Conservation (phyloP, 805 yeast species). For the Schwanniomyces sp. region DNA sequence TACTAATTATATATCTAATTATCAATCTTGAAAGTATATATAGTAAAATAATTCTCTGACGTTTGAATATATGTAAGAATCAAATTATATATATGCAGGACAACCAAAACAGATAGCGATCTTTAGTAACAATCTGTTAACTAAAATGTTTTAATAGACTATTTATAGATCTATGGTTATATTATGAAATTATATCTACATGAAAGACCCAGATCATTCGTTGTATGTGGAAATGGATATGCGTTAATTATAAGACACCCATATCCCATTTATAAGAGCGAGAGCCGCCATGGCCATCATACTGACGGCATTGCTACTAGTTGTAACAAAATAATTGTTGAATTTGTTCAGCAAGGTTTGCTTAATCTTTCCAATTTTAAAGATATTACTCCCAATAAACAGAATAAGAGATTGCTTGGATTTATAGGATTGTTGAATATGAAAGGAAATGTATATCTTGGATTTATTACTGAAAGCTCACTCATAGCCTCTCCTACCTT, state of each 20-base stretch:
- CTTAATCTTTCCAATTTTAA: constrained; percentile 40
- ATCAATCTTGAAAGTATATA: background rate
- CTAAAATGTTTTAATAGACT: background rate
- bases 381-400: constrained; percentile 39
- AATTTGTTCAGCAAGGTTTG: constrained; percentile 46
- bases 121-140: background rate
- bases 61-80: background rate
- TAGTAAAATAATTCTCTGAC: background rate
- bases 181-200: constrained; percentile 64
- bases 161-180: background rate
- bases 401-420: constrained; percentile 43
- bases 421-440: constrained; percentile 60
- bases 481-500: constrained; percentile 62
- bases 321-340: constrained; percentile 43
- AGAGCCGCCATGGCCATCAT: constrained; percentile 9
- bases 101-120: background rate
- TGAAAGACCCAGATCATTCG: constrained; percentile 66
- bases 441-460: constrained; percentile 55
- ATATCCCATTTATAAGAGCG: constrained; percentile 26
- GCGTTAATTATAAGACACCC: constrained; percentile 62
- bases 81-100: background rate
- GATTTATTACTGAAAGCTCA: constrained; percentile 53
- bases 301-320: constrained; percentile 13
- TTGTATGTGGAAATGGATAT: constrained; percentile 57
- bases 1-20: constrained; percentile 2